These are phyloP conservation scores for Hericium rajendrae DNA, from an alignment of 768 basidiomycete species.

Conservation along the genomic window DNA sequence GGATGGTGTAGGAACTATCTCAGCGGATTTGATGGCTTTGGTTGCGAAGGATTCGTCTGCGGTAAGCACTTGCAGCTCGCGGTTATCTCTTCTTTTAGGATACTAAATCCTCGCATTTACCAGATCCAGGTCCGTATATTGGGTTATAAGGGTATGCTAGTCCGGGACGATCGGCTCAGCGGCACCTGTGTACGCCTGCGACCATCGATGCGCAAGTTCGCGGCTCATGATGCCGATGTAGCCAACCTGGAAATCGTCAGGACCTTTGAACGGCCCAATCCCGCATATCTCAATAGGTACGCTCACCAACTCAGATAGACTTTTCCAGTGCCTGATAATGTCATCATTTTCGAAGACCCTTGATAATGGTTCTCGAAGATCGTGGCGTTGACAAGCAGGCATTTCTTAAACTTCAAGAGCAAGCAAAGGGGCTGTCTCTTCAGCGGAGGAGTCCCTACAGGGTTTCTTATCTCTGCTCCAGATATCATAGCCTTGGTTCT, in stretches of 20 bases:
- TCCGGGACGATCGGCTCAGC: conserved; percentile 44
- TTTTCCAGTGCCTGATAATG: neutral
- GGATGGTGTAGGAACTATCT: conserved; percentile 78
- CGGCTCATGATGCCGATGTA: conserved; percentile 31
- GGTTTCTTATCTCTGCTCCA: conserved; percentile 41
- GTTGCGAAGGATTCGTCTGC: conserved; percentile 57
- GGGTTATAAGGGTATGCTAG: conserved; percentile 73
- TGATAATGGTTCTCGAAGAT: conserved; percentile 75
- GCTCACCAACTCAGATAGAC: neutral
- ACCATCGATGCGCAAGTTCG: conserved; percentile 70
- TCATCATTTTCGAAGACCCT: conserved; percentile 37
- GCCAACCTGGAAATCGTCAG: conserved; percentile 66
- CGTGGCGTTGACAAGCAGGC: conserved; percentile 48
- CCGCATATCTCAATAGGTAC: conserved; percentile 61
- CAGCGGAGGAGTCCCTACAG: conserved; percentile 46
- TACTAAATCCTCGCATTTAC: neutral
- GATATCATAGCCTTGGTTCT: conserved; percentile 33
- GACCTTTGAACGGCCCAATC: conserved; percentile 48
- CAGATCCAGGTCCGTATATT: conserved; percentile 77
- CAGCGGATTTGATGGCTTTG: conserved; percentile 39
- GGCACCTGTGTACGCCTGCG: conserved; percentile 66
- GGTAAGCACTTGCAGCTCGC: conserved; percentile 29
- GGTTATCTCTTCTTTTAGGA: neutral
- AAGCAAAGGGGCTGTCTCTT: conserved; percentile 45
- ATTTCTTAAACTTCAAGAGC: conserved; percentile 57